Conservation (phyloP, 305 asterid species). For the Rubia tinctorum region DNA sequence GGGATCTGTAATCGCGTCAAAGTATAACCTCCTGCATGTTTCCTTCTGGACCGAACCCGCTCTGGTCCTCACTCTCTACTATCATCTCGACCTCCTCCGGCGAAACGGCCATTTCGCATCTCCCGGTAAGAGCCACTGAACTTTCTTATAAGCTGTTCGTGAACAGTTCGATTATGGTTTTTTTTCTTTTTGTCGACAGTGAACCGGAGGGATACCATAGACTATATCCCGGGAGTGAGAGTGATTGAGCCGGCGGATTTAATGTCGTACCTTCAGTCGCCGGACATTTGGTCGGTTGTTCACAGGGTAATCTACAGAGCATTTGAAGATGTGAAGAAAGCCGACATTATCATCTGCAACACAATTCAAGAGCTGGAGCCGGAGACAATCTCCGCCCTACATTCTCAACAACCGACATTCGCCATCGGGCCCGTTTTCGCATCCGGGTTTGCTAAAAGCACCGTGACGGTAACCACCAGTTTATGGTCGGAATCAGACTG, state of each 20-base stretch:
- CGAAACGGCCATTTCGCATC: slow-evolving; percentile 48
- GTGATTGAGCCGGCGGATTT: slow-evolving; percentile 55
- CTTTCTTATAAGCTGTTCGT: not conserved
- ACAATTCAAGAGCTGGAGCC: slow-evolving; percentile 69
- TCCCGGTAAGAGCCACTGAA: slow-evolving; percentile 23
- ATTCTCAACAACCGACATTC: slow-evolving; percentile 47
- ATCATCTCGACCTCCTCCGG: slow-evolving; percentile 43
- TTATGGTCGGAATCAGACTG: slow-evolving; percentile 76
- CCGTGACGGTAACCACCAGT: slow-evolving; percentile 46
- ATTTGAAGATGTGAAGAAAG: slow-evolving; percentile 46
- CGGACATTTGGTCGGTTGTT: slow-evolving; percentile 45
- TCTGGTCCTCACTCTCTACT: slow-evolving; percentile 44
- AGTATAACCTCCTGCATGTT: slow-evolving; percentile 26
- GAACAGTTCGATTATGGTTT: no score
- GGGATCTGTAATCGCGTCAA: slow-evolving; percentile 36
- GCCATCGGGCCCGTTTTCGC: slow-evolving; percentile 72
- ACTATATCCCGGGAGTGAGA: slow-evolving; percentile 71
- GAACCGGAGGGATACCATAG: slow-evolving; percentile 50
- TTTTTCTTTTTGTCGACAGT: slow-evolving; percentile 16
- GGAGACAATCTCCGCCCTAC: slow-evolving; percentile 49
- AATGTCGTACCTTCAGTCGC: slow-evolving; percentile 59
- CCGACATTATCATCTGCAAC: slow-evolving; percentile 71
- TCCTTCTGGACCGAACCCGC: slow-evolving; percentile 74
- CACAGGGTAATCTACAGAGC: slow-evolving; percentile 67
- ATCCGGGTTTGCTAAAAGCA: slow-evolving; percentile 33